Evolutionary conservation across 1,139 yeast genomes (phyloP), one percentile per base, ranked within the genome.

Genomic region (Yamadazyma dushanensis): DNA sequence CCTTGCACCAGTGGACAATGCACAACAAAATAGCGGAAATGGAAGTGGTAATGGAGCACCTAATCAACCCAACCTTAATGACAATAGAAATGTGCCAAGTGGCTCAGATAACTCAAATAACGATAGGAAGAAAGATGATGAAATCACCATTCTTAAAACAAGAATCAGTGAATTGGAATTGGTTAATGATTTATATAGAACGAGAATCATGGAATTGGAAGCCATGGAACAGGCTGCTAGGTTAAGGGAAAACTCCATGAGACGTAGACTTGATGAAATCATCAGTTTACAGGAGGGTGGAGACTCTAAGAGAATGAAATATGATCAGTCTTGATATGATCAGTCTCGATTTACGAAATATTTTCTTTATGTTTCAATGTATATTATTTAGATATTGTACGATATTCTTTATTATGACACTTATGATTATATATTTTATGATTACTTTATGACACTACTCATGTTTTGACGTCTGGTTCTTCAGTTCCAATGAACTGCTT

Each of bases 381-480:
- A 29, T 29, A 29, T 22, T 29, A 29, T 21, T 17, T 22, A 29
- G 27, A 29, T 18, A 16, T 20, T 21, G 32, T 29, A 29, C 32
- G 27, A 25, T 25, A 25, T 19, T 19, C 9, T 19, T 19, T 19
- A 7, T 19, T 7, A 19, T 9, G n/a, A n/a, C n/a, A n/a, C n/a
- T n/a, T n/a, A n/a, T n/a, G n/a, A n/a, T n/a, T n/a, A n/a, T n/a
- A n/a, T n/a, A n/a, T n/a, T n/a, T n/a, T n/a, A n/a, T n/a, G n/a
- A n/a, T n/a, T n/a, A n/a, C n/a, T n/a, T n/a, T n/a, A n/a, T n/a
- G n/a, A n/a, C n/a, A n/a, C n/a, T n/a, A 24, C 14, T 38, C 57
- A 89, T 19, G 98, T 90, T 56, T 75, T 80, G 38, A 92, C 98
- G 55, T 87, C 92, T 23, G 98, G 98, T 57, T 79, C 83, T 26